Conservation (phyloP, 1,284 basidiomycete genomes). For the Mrakiaceae sp. region DNA sequence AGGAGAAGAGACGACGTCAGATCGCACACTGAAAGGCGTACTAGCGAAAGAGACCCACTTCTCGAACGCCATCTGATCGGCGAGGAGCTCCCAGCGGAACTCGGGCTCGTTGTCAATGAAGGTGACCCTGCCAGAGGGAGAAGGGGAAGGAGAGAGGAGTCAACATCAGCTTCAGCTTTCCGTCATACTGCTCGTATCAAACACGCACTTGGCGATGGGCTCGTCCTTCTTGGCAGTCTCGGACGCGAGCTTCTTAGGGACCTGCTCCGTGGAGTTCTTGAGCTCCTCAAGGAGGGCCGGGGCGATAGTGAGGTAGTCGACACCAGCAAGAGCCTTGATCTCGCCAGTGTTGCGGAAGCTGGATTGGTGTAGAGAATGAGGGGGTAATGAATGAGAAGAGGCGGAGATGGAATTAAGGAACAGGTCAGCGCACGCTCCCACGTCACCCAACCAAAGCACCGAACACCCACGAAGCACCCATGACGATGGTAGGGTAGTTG, state of each 20-base stretch:
- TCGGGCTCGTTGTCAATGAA: constrained; percentile 88
- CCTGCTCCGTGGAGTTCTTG: constrained; percentile 60
- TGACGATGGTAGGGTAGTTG: constrained; percentile 81
- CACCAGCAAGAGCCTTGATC: constrained; percentile 88
- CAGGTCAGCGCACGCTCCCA: constrained; percentile 4
- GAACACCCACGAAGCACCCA: constrained; percentile 76
- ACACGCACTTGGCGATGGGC: constrained; percentile 49
- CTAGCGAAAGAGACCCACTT: constrained; percentile 41
- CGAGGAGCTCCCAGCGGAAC: constrained; percentile 86
- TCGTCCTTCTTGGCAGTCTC: constrained; percentile 50
- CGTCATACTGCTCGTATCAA: too few species aligned
- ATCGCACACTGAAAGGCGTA: too few species aligned
- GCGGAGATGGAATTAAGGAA: constrained; percentile 5
- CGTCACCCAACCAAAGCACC: not conserved
- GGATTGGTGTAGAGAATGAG: constrained; percentile 26
- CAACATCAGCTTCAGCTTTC: too few species aligned
- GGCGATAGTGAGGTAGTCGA: constrained; percentile 93
- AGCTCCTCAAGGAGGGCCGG: constrained; percentile 86
- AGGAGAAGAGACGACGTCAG: constrained; percentile 2
- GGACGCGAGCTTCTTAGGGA: constrained; percentile 76
- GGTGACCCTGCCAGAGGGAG: constrained; percentile 38
- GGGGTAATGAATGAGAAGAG: constrained; percentile 25
- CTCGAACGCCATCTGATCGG: constrained; percentile 90
- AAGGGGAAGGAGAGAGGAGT: too few species aligned
- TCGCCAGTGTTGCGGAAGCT: constrained; percentile 55